phyloP scores from a whole-genome alignment of 495 filamentous ascomycete genomes.

The Trichoderma orchidacearum region DNA sequence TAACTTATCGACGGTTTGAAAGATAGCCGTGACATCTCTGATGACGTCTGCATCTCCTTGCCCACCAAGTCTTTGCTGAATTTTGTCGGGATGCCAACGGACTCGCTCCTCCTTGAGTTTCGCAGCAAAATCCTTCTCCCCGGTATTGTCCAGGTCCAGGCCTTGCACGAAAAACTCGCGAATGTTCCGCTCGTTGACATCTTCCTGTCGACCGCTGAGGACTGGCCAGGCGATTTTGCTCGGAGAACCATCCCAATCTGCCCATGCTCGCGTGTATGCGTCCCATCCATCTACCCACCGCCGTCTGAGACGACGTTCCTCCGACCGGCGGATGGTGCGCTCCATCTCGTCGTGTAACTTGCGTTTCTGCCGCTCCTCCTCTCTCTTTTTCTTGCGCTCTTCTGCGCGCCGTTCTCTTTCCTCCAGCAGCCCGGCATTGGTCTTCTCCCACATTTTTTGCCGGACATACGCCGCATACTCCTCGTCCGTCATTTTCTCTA shows the following conservation, averaged over 20 bases:
- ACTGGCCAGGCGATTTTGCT: conserved; percentile 68
- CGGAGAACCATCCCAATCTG: conserved; percentile 26
- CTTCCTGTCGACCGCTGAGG: conserved; percentile 36
- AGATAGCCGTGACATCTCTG: conserved; percentile 69
- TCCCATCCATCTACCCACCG: conserved; percentile 40
- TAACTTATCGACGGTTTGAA: conserved; percentile 77
- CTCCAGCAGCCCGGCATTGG: conserved; percentile 49
- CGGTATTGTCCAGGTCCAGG: conserved; percentile 16
- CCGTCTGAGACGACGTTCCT: conserved; percentile 22
- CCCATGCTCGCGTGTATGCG: conserved; percentile 50
- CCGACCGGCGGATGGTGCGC: conserved; percentile 34
- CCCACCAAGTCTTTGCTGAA: conserved; percentile 75
- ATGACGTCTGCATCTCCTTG: conserved; percentile 54
- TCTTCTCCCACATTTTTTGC: conserved; percentile 85
- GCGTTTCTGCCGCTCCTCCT: conserved; percentile 29
- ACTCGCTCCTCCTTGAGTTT: conserved; percentile 76
- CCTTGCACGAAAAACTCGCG: conserved; percentile 28
- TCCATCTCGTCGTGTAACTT: conserved; percentile 33
- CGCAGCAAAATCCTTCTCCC: conserved; percentile 37
- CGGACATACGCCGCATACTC: conserved; percentile 81
- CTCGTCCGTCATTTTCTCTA: conserved; percentile 82
- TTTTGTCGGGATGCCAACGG: conserved; percentile 96
- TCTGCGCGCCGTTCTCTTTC: conserved; percentile 31
- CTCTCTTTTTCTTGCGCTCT: conserved; percentile 23
- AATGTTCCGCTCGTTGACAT: conserved; percentile 15